Evolutionary conservation across 345 rosid species (phyloP), one percentile per base, ranked within the genome.

Genomic region (Lagerstroemia speciosa): DNA sequence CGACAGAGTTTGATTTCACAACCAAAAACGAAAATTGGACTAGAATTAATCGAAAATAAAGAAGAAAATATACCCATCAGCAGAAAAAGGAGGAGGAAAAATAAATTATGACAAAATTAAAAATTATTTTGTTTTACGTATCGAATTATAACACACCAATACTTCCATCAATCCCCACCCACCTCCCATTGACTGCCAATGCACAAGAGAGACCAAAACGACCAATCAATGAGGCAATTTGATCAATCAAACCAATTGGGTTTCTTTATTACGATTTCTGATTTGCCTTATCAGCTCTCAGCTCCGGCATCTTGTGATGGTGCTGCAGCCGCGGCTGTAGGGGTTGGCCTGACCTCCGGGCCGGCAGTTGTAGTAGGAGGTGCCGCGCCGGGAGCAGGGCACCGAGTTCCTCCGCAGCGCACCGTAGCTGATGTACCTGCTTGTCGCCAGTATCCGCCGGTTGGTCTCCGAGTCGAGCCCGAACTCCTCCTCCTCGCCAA

Each of bases 381-480:
- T 88, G 36, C 98, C 98, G 80, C 92, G 83, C 68, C 34, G 84
- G 4, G 92, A 86, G 78, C 98, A 91, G 11, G 97, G 97, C 62
- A 84, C 83, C 3, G 87, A 72, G 81, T 87, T 73, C 71, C 87
- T 62, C 80, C 80, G 88, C 81, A 93, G 72, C 8, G 94, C 89
- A 10, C 73, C 87, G 61, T 87, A 91, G 83, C 97, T 89, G 76
- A 91, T 87, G 82, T 86, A 89, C 34, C 81, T 41, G 0, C 85
- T 58, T 2, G 96, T 90, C 5, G 90, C 91, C 73, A 93, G 69
- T 69, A 91, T 76, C 52, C 97, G 82, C 69, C 97, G 80, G 73
- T 24, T 88, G 74, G 82, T 83, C 79, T 90, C 98, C 4, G 87
- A 75, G 48, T 86, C 93, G 87, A 84, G 75, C 26, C 62, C 76